Conservation (phyloP, 1,284 basidiomycete species). For the Trichosporon asahii region DNA sequence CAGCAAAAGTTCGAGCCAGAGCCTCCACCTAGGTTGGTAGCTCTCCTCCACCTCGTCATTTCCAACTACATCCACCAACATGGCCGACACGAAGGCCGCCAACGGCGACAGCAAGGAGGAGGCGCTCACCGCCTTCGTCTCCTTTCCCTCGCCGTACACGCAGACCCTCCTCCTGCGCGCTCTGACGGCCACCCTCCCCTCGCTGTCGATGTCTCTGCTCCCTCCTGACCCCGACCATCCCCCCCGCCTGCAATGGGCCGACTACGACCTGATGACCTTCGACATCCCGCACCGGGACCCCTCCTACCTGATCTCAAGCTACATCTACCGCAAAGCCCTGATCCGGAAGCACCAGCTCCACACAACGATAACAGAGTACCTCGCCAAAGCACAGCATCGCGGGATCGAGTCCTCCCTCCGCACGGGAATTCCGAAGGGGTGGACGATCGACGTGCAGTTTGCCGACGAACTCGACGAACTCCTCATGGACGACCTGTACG, state of each 20-base stretch:
- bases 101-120: not conserved
- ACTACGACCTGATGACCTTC: slow-evolving; percentile 77
- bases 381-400: slow-evolving; percentile 62
- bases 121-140: slow-evolving; percentile 58
- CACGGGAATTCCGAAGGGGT: slow-evolving; percentile 70
- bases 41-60: not conserved
- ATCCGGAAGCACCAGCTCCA: slow-evolving; percentile 95
- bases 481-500: slow-evolving; percentile 89
- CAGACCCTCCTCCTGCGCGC: slow-evolving; percentile 64
- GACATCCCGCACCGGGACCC: slow-evolving; percentile 58
- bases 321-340: slow-evolving; percentile 85
- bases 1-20: not conserved
- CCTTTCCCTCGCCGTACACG: slow-evolving; percentile 77
- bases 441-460: slow-evolving; percentile 83
- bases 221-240: slow-evolving; percentile 35
- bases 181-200: slow-evolving; percentile 52
- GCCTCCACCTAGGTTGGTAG: not conserved
- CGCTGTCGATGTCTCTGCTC: slow-evolving; percentile 36
- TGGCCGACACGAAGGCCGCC: not conserved
- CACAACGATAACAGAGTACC: slow-evolving; percentile 67
- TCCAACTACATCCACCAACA: not conserved
- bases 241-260: slow-evolving; percentile 48
- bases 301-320: slow-evolving; percentile 70
- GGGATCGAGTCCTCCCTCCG: slow-evolving; percentile 23
- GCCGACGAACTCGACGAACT: slow-evolving; percentile 94